Conservation (phyloP, 805 yeast genomes). For the Starmerella etchellsii region DNA sequence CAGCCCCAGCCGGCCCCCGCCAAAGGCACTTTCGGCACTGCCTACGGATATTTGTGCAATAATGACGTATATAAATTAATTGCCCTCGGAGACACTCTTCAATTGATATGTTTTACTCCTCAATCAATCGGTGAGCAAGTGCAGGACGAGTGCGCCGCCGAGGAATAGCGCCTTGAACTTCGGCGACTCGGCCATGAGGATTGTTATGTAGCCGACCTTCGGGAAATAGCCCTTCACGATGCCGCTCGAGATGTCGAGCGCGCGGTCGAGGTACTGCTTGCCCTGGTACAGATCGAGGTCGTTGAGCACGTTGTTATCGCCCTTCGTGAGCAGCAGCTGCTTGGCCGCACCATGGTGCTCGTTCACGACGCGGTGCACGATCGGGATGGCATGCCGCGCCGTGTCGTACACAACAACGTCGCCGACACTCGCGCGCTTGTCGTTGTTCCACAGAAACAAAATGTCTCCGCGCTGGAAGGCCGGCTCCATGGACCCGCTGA, state of each 20-base stretch:
- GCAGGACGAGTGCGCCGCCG: conserved; percentile 59
- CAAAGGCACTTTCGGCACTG: too few relatives aligned
- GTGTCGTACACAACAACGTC: conserved; percentile 90
- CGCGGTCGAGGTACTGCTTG: conserved; percentile 64
- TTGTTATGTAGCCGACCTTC: conserved; percentile 77
- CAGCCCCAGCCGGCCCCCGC: too few relatives aligned
- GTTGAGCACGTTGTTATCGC: conserved; percentile 89
- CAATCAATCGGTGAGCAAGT: conserved; percentile 48
- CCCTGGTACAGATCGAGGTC: conserved; percentile 76
- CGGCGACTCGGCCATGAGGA: conserved; percentile 75
- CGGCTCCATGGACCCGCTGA: conserved; percentile 98
- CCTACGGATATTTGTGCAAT: too few relatives aligned
- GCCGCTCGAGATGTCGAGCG: conserved; percentile 70
- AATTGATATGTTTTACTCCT: too few relatives aligned
- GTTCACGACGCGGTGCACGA: conserved; percentile 86
- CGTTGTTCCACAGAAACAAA: conserved; percentile 80
- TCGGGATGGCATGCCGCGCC: conserved; percentile 71
- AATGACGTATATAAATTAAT: too few relatives aligned
- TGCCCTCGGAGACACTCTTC: too few relatives aligned
- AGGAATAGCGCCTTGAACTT: conserved; percentile 69
- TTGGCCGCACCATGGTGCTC: conserved; percentile 47
- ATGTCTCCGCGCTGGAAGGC: conserved; percentile 98
- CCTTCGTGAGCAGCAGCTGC: conserved; percentile 79
- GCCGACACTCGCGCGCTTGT: conserved; percentile 55
- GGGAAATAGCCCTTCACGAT: conserved; percentile 84